Base-by-base conservation (phyloP, 768 basidiomycete genomes). In the Termitomyces sp. region DNA sequence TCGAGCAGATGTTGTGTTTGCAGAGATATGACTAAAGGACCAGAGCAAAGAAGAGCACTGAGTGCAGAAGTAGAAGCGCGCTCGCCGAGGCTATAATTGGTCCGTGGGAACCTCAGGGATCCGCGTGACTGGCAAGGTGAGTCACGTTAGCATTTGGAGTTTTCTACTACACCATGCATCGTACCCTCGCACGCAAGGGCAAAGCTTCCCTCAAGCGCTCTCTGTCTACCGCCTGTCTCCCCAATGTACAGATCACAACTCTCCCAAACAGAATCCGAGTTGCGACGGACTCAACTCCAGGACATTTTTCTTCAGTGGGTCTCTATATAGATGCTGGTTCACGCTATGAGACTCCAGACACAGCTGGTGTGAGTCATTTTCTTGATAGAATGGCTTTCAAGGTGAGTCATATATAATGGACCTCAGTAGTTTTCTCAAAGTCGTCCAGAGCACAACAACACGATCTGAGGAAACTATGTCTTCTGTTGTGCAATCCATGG, bases 361-460 rank as follows among this genome's bases (percentile, higher is more conserved):
- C 79, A 0, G 83, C 82, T 8, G 97, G 97, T 0, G 88, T 86
- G 6, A 91, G 90, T 59, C 94, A 98, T 80, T 89, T 98, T 67
- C 68, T 98, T 35, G 95, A 98, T 65, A 80, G 94, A 65, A 85
- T 98, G 84, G 96, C 96, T 1, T 98, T 96, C 79, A 98, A 98
- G 83, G 95, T 95, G 58, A 40, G 70, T 66, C 5, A 21, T 10
- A 44, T 33, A 12, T 0, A 17, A 38, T 21, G 31, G 46, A 53
- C 54, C 5, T 19, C 10, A 9, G 11, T 11, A 28, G 17, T 23
- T 50, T 49, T 47, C 50, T 47, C 21, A 51, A 43, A 14, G 49
- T 50, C 60, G 26, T 40, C 37, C 57, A 98, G 96, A 85, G 84
- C 56, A 96, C 94, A 31, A 70, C 71, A 17, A 79, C 80, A 26